Evolutionary conservation across 2,329 filamentous ascomycete species (phyloP), one percentile per base, ranked within the genome.

Genomic region (Penicillium brevicompactum): DNA sequence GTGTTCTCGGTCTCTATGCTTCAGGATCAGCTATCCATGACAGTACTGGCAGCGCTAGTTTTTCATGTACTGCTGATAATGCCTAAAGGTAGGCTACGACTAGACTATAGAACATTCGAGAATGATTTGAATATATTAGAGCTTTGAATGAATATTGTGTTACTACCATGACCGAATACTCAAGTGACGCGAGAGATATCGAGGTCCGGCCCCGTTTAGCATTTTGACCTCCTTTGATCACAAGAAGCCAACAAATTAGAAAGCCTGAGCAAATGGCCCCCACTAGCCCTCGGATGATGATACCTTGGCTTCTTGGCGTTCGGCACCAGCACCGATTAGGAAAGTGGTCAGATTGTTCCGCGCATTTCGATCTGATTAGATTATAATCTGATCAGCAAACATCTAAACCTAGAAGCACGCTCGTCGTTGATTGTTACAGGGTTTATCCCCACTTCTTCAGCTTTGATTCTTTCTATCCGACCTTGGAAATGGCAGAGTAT

Each of bases 1-100:
- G 68, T 55, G 69, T 65, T 9, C 60, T 73, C 14, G 70, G 70
- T 8, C 51, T 73, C 3, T 73, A 71, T 46, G 63, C 65, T 5
- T 71, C 67, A 11, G 69, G 69, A 1, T 62, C 56, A 24, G 59
- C 69, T 6, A 67, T 73, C 16, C 57, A 66, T 42, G 56, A 66
- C 1, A 62, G 70, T 38, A 43, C 65, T 13, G 60, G 65, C 14
- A 63, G 67, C 21, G 63, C 57, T 9, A 69, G 63, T 48, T 73
- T 70, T 53, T 66, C 67, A 0, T 73, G 70, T 56, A 63, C 62
- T 6, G 34, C 34, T n/a, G 13, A 37, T 13, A n/a, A 6, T n/a
- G 11, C 34, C 13, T 37, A 37, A n/a, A n/a, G 13, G 18, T 18
- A 18, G 18, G 18, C 18, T 18, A n/a, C 5, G 24, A 27, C 24